Conservation (phyloP, 2,329 filamentous ascomycete species). For the Cladosporium colombiae region DNA sequence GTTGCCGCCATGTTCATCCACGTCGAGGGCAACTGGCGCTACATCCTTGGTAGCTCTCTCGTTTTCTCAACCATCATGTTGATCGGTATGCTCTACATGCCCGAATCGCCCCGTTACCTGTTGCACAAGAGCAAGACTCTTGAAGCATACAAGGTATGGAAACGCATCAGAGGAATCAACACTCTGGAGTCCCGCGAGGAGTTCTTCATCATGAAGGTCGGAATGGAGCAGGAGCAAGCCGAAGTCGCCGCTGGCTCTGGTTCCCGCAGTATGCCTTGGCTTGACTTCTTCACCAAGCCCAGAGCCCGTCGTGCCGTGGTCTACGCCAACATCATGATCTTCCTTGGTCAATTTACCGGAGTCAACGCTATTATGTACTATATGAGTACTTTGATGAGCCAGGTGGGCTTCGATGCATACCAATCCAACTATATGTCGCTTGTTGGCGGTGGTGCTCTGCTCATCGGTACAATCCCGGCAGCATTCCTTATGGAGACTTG, state of each 20-base stretch:
- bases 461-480: constrained; percentile 43
- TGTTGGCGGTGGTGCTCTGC: constrained; percentile 66
- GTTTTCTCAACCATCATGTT: constrained; percentile 66
- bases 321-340: constrained; percentile 70
- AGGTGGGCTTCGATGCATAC: constrained; percentile 65
- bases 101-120: constrained; percentile 67
- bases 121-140: constrained; percentile 66
- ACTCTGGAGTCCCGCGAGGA: constrained; percentile 63
- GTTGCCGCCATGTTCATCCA: constrained; percentile 71
- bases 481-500: constrained; percentile 69
- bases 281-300: constrained; percentile 72
- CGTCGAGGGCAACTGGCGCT: constrained; percentile 71
- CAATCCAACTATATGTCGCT: constrained; percentile 68
- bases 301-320: constrained; percentile 66
- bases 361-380: constrained; percentile 56
- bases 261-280: constrained; percentile 64
- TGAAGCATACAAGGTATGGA: constrained; percentile 69
- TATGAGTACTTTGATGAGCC: constrained; percentile 64
- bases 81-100: constrained; percentile 67
- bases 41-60: constrained; percentile 71
- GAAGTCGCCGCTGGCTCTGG: constrained; percentile 52
- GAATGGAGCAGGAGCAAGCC: constrained; percentile 57
- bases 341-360: constrained; percentile 70
- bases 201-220: constrained; percentile 71
- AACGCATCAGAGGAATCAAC: constrained; percentile 65